A percentile compares a stretch with the other conserved stretches of the same genome.
phyloP scores from a whole-genome alignment of 2,329 filamentous ascomycete genomes.

The Hymenotorrendiella dingleyae region DNA sequence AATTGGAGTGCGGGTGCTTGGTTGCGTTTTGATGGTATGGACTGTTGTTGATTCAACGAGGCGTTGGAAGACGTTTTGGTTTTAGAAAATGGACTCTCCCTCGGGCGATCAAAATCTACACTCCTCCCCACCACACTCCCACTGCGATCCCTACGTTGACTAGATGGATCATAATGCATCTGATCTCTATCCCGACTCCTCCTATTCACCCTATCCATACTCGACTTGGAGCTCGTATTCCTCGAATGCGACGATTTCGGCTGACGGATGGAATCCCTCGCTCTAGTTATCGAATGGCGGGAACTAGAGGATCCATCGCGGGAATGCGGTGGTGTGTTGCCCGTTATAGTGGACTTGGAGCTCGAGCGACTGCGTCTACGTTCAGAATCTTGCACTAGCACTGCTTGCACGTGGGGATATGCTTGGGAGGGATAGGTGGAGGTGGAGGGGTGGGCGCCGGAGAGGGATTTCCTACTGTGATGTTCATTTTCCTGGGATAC shows the following conservation, averaged over 20 bases:
- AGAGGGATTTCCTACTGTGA: no score
- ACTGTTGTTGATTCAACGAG: no score
- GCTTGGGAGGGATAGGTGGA: background rate
- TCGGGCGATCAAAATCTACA: conserved; percentile 16
- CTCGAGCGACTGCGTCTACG: conserved; percentile 8
- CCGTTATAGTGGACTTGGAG: conserved; percentile 7
- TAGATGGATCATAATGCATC: conserved; percentile 16
- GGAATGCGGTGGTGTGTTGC: no score
- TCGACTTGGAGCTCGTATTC: conserved; percentile 2
- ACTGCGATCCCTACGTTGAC: conserved; percentile 10
- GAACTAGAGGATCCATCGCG: conserved; percentile 2
- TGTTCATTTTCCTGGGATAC: no score
- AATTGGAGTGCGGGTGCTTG: background rate
- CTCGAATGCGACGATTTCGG: background rate
- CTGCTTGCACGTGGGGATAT: conserved; percentile 5
- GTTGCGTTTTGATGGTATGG: background rate
- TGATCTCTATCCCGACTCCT: conserved; percentile 15
- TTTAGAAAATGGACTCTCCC: conserved; percentile 28
- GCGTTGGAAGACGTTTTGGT: conserved; percentile 9
- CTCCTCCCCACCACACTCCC: conserved; percentile 18
- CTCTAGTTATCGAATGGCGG: conserved; percentile 5
- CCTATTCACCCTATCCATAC: no score
- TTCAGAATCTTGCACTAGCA: background rate
- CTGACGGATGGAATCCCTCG: conserved; percentile 6
- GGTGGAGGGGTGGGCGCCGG: no score